Conservation (phyloP, 306 rosid species). For the Astragalus membranaceus region DNA sequence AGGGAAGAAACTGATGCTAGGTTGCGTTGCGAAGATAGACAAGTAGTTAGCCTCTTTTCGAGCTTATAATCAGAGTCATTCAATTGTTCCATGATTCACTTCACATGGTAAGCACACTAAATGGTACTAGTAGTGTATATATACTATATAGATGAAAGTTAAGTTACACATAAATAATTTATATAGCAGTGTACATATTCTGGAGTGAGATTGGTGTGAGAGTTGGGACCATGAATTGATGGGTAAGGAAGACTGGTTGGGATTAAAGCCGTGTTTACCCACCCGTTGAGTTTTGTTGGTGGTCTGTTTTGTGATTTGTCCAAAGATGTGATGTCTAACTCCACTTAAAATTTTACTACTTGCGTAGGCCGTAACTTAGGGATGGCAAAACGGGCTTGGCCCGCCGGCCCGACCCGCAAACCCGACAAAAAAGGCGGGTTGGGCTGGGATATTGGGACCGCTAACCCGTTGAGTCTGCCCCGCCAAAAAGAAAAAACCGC, state of each 20-base stretch:
- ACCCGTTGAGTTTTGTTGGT: background rate
- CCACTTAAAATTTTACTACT: background rate
- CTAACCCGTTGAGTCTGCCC: no score
- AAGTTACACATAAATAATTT: background rate
- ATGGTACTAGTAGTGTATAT: background rate
- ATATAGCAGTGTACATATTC: background rate
- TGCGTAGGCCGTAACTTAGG: background rate
- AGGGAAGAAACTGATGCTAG: constrained; percentile 54
- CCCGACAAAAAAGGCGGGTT: no score
- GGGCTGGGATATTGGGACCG: no score
- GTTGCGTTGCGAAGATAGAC: constrained; percentile 44
- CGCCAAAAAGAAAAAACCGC: no score
- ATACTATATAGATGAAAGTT: background rate
- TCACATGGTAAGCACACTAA: constrained; percentile 26
- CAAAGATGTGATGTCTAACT: background rate
- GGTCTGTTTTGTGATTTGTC: background rate
- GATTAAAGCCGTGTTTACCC: background rate
- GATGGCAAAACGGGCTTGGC: no score
- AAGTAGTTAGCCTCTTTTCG: background rate
- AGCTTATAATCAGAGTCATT: constrained; percentile 13
- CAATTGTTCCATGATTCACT: constrained; percentile 42
- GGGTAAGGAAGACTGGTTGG: background rate
- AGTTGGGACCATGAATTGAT: background rate
- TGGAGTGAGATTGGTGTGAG: background rate
- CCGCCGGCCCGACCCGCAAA: no score